phyloP scores from a whole-genome alignment of 2,329 filamentous ascomycete species.

The Lizonia empirigonia region DNA sequence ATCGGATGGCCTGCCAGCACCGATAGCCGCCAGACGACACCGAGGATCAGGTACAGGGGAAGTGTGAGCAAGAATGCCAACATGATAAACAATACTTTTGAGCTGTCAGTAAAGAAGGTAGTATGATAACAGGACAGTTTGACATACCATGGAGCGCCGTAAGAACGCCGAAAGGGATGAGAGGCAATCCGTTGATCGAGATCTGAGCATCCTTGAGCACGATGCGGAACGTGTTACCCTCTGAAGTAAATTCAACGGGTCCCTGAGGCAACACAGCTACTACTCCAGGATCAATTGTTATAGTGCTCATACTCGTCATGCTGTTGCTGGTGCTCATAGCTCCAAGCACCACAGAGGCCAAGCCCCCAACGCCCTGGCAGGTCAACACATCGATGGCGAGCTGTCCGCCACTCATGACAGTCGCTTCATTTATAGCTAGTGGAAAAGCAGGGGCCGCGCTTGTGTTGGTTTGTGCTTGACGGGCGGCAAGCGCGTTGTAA shows the following conservation, averaged over 20 bases:
- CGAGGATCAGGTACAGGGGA: conserved; percentile 33
- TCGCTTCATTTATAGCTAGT: conserved; percentile 28
- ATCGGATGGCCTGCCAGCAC: conserved; percentile 32
- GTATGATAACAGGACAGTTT: no score
- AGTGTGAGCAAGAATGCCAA: conserved; percentile 35
- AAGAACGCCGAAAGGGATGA: conserved; percentile 26
- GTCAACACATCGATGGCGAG: conserved; percentile 26
- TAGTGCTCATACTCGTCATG: conserved; percentile 11
- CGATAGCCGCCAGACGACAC: conserved; percentile 34
- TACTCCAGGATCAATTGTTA: conserved; percentile 26
- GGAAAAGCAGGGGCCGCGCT: neutral
- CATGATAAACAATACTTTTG: conserved; percentile 25
- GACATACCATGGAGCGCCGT: conserved; percentile 33
- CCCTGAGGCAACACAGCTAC: conserved; percentile 28
- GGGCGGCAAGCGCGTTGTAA: conserved; percentile 14
- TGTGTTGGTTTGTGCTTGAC: conserved; percentile 10
- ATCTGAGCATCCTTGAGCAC: conserved; percentile 23
- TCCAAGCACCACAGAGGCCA: conserved; percentile 28
- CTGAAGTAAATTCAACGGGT: conserved; percentile 29
- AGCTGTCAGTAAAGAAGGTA: neutral
- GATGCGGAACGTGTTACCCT: conserved; percentile 34
- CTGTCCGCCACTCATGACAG: conserved; percentile 27
- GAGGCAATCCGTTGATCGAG: conserved; percentile 28
- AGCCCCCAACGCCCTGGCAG: conserved; percentile 36
- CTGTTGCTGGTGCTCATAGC: conserved; percentile 21